These are phyloP conservation scores for Eucalyptus dawsonii DNA, from an alignment of 345 rosid species.

Conservation along the genomic window DNA sequence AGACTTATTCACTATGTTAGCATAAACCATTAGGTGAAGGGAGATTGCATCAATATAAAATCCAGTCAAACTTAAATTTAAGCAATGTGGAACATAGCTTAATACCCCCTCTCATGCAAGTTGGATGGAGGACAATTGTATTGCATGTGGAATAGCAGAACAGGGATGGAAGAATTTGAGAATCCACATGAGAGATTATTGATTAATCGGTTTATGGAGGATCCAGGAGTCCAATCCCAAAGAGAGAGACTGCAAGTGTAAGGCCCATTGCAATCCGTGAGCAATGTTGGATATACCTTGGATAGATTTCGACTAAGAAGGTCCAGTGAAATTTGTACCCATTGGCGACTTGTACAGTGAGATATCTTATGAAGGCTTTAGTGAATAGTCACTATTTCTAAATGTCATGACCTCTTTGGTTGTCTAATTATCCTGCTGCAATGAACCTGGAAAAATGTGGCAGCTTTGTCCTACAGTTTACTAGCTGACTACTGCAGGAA, in stretches of 20 bases:
- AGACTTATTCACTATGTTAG: neutral
- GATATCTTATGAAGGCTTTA: neutral
- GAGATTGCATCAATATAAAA: neutral
- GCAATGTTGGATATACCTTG: neutral
- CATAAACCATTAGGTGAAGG: neutral
- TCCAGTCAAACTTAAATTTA: neutral
- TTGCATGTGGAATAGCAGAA: neutral
- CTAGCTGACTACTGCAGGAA: neutral
- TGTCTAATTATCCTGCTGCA: neutral
- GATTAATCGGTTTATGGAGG: neutral
- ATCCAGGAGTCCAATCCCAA: neutral
- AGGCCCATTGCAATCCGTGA: neutral
- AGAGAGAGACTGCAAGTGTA: neutral
- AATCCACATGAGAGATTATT: neutral
- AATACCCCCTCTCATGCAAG: neutral
- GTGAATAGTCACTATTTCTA: neutral
- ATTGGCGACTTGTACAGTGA: neutral
- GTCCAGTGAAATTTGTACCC: neutral
- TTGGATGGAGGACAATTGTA: neutral
- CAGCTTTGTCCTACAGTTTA: neutral
- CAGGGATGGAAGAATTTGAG: neutral
- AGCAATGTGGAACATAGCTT: neutral
- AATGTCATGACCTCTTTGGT: neutral
- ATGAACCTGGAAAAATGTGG: neutral
- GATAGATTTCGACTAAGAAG: neutral